Evolutionary conservation across 306 rosid species (phyloP).

Genomic region (Elaeagnus macrophylla): DNA sequence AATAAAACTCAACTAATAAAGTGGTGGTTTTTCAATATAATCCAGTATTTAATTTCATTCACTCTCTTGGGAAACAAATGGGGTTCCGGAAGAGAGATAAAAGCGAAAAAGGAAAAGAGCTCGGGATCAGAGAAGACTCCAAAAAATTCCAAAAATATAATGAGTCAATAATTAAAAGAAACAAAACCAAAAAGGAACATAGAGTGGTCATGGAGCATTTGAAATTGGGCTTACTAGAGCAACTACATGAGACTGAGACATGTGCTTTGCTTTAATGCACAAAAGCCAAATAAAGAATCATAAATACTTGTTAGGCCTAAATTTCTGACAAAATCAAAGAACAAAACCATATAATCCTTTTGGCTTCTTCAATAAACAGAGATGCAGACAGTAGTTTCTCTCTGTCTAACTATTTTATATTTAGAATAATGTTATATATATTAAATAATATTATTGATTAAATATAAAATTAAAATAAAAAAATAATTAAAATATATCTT

Average conservation of each 20-base stretch:
- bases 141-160: slow-evolving; percentile 30
- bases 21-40: not conserved
- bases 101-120: slow-evolving; percentile 30
- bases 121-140: slow-evolving; percentile 77
- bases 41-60: not conserved
- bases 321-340: slow-evolving; percentile 13
- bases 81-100: slow-evolving; percentile 44
- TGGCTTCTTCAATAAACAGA: not conserved
- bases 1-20: slow-evolving; percentile 1
- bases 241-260: slow-evolving; percentile 17
- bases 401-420: no score
- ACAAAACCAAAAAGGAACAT: slow-evolving; percentile 34
- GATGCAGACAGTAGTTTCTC: no score
- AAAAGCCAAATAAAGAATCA: slow-evolving; percentile 26
- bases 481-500: no score
- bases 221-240: slow-evolving; percentile 29
- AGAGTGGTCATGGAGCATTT: slow-evolving; percentile 25
- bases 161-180: slow-evolving; percentile 40
- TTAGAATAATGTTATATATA: no score
- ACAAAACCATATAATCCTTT: not conserved
- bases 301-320: slow-evolving; percentile 8
- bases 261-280: slow-evolving; percentile 35
- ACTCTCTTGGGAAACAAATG: slow-evolving; percentile 26
- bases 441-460: no score
- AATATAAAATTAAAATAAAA: no score